A percentile compares a stretch with the other conserved stretches of the same genome.
phyloP scores from a whole-genome alignment of 2,329 filamentous ascomycete species.

The Laburnicola sp. region DNA sequence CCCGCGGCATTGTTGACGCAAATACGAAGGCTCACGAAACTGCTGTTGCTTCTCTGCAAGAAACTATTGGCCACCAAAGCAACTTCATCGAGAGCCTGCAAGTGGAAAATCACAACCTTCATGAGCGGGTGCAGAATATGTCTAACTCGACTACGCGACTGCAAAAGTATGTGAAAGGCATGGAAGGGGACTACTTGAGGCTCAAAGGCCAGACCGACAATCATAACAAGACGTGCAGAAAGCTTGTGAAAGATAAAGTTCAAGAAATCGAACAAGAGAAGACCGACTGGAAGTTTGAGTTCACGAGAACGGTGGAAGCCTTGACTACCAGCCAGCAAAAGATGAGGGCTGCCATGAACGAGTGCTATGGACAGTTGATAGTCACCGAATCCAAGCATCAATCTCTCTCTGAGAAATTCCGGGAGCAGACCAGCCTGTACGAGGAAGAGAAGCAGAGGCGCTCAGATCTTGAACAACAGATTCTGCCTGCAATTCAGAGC shows the following conservation, averaged over 20 bases:
- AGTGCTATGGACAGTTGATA: conserved; percentile 17
- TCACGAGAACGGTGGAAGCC: conserved; percentile 14
- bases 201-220: conserved; percentile 15
- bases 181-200: conserved; percentile 34
- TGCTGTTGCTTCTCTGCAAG: conserved; percentile 11
- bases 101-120: conserved; percentile 7
- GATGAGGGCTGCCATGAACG: conserved; percentile 21
- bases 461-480: conserved; percentile 25
- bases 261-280: conserved; percentile 29
- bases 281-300: conserved; percentile 14
- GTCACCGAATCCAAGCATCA: conserved; percentile 19
- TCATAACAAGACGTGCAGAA: conserved; percentile 20
- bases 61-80: conserved; percentile 11
- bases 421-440: conserved; percentile 13
- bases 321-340: conserved; percentile 16
- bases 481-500: conserved; percentile 19
- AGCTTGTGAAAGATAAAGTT: conserved; percentile 20
- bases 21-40: conserved; percentile 13
- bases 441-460: conserved; percentile 28
- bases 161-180: conserved; percentile 31
- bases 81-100: conserved; percentile 15
- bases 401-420: conserved; percentile 17
- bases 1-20: conserved; percentile 1
- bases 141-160: conserved; percentile 21
- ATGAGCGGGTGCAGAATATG: conserved; percentile 11